Conservation (phyloP, 1,284 basidiomycete genomes). For the Vanrija sp. region DNA sequence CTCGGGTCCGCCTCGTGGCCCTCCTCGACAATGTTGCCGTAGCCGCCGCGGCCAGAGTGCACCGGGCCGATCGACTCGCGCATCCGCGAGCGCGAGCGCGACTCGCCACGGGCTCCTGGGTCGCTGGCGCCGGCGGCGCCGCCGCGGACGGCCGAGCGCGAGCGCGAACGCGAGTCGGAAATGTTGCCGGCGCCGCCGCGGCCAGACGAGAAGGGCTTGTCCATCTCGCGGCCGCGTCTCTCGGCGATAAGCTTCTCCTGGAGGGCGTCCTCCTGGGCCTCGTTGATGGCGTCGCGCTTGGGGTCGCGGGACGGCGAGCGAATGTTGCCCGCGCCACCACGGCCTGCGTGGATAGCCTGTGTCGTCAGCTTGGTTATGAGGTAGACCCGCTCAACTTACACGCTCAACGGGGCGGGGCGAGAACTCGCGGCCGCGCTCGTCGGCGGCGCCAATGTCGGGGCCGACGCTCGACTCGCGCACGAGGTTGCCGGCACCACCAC, state of each 20-base stretch:
- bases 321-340: constrained; percentile 49
- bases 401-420: constrained; percentile 24
- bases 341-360: constrained; percentile 45
- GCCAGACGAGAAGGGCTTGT: constrained; percentile 40
- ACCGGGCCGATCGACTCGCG: not conserved
- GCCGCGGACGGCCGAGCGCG: constrained; percentile 17
- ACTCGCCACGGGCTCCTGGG: too few relatives aligned
- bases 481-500: constrained; percentile 11
- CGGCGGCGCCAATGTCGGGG: not conserved
- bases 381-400: constrained; percentile 17
- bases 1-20: constrained; percentile 22
- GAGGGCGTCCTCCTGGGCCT: constrained; percentile 39
- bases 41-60: constrained; percentile 43
- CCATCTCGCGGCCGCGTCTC: constrained; percentile 39
- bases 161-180: constrained; percentile 23
- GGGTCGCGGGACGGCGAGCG: constrained; percentile 41
- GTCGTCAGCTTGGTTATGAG: not conserved
- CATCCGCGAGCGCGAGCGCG: not conserved
- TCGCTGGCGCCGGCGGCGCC: not conserved
- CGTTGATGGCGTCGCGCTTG: constrained; percentile 21
- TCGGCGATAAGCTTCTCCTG: constrained; percentile 45
- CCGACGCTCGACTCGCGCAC: constrained; percentile 1
- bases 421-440: constrained; percentile 43
- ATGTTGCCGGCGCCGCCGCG: constrained; percentile 49
- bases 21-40: constrained; percentile 45